These are phyloP conservation scores for Peronospora farinosa DNA, from an alignment of 352 stramenopile species.

Conservation along the genomic window DNA sequence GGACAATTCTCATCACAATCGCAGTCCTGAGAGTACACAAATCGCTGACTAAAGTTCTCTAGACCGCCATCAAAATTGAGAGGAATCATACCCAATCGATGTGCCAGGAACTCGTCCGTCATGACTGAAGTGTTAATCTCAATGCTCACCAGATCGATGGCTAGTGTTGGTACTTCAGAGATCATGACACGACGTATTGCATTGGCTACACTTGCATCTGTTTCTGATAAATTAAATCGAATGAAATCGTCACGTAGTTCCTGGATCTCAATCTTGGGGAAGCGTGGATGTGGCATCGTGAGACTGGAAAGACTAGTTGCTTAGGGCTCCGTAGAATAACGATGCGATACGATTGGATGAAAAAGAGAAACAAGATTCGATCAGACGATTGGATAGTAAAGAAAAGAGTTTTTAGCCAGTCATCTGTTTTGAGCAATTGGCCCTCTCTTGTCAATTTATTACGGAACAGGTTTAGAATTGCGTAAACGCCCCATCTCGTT, in stretches of 20 bases:
- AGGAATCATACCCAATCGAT: conserved; percentile 96
- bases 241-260: conserved; percentile 94
- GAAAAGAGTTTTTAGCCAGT: not conserved
- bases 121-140: conserved; percentile 96
- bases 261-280: conserved; percentile 92
- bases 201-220: conserved; percentile 95
- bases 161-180: conserved; percentile 94
- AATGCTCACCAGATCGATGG: conserved; percentile 98
- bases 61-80: conserved; percentile 84
- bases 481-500: too few relatives aligned
- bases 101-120: conserved; percentile 98
- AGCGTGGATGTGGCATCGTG: conserved; percentile 78
- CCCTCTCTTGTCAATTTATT: conserved; percentile 8
- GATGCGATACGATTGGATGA: not conserved
- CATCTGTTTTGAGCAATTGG: conserved; percentile 1
- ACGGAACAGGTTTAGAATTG: too few relatives aligned
- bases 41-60: conserved; percentile 88
- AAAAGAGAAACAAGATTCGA: not conserved
- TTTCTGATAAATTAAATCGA: conserved; percentile 96
- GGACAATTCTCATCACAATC: conserved; percentile 94
- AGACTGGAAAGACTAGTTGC: too few relatives aligned
- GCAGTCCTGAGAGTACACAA: conserved; percentile 85
- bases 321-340: not conserved
- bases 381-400: conserved; percentile 2
- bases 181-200: conserved; percentile 97